phyloP scores from a whole-genome alignment of 192 early-diverging fungal genomes.

The Funneliformis mosseae region DNA sequence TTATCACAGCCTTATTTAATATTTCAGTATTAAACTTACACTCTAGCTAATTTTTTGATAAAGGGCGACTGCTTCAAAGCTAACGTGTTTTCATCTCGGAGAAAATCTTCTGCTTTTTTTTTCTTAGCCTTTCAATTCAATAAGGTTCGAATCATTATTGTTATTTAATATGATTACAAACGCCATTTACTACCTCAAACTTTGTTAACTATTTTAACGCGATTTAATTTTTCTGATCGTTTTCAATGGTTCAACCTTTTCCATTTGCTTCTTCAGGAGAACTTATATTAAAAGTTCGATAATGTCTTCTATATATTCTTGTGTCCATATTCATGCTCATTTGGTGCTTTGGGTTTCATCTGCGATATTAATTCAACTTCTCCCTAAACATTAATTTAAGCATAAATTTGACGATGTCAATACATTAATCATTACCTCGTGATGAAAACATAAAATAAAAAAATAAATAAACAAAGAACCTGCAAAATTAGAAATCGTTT shows the following conservation, averaged over 20 bases:
- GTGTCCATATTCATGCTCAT: conserved; percentile 88
- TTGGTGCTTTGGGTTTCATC: conserved; percentile 97
- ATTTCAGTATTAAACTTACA: conserved; percentile 11
- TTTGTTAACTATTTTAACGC: too few relatives aligned
- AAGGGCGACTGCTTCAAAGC: conserved; percentile 74
- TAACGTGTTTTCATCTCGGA: conserved; percentile 82
- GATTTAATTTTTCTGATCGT: conserved; percentile 76
- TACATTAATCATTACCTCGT: too few relatives aligned
- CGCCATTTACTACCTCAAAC: neutral
- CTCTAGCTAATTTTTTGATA: conserved; percentile 66
- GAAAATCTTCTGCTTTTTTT: conserved; percentile 77
- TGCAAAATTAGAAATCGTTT: too few relatives aligned
- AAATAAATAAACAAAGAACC: too few relatives aligned
- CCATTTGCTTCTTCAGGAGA: conserved; percentile 74
- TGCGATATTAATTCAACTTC: conserved; percentile 98
- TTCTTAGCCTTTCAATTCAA: conserved; percentile 56
- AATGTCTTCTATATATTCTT: conserved; percentile 98
- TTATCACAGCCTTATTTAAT: conserved; percentile 50
- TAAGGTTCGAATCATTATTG: too few relatives aligned
- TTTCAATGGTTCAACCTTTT: conserved; percentile 65
- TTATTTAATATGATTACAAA: neutral
- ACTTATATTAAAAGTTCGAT: conserved; percentile 88
- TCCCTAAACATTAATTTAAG: conserved; percentile 55
- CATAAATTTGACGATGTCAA: too few relatives aligned
- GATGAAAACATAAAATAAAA: too few relatives aligned